Evolutionary conservation across 1,139 yeast genomes (phyloP), one percentile per base, ranked within the genome.

Genomic region (Debaryomyces subglobosus): DNA sequence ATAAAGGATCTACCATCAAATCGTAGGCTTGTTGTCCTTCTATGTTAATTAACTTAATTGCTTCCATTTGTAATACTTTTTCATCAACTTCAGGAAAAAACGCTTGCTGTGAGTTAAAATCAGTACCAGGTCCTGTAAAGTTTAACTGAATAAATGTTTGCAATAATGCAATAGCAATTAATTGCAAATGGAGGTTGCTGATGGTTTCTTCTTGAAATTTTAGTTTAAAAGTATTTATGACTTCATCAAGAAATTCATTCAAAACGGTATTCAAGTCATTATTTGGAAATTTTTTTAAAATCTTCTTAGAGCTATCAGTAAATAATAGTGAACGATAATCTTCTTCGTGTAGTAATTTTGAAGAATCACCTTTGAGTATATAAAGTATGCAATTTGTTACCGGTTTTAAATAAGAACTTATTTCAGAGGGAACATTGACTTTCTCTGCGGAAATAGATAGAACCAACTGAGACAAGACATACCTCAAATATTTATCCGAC

Each of bases 81-180:
- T 63, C 56, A 57, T 74, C 76, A 23, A 67, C 55, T 1, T 54
- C 55, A 1, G 67, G 60, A 50, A 74, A 72, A 48, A 69, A 65
- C 48, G 71, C 53, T 1, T 72, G 69, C 2, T 64, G 59, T 2
- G 73, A 60, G 3, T 67, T 68, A 34, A 71, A 60, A 0, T 74
- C 73, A 0, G 84, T 62, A 23, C 77, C 76, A 1, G 98, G 98
- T 3, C 98, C 98, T 0, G 97, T 89, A 62, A 78, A 89, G 63
- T 92, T 92, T 46, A 80, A 68, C 62, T 90, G 96, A 20, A 88
- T 69, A 61, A 87, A 92, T 1, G 81, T 64, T 60, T 90, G 91
- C 34, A 90, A 69, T 4, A 83, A 69, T 1, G 86, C 76, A 47
- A 86, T 71, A 4, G 87, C 89, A 36, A 72, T 46, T 1, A 74